A percentile compares a stretch with the other conserved stretches of the same genome.
Conservation (phyloP, 768 basidiomycete species). For the Brasilioporus rufonigricans region DNA sequence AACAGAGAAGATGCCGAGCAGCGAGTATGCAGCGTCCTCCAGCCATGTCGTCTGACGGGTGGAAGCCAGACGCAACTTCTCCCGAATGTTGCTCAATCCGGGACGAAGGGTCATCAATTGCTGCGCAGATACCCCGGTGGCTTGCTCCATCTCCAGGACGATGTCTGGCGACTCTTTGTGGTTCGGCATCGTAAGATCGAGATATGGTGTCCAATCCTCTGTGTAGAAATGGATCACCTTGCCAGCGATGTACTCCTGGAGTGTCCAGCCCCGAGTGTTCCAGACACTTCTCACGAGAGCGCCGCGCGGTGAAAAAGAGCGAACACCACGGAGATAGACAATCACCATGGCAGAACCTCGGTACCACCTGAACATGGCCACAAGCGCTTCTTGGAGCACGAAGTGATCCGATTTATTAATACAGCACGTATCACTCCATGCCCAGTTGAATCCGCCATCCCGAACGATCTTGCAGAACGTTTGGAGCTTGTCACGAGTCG, state of each 20-base stretch:
- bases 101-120: not conserved
- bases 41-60: not conserved
- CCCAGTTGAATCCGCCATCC: not conserved
- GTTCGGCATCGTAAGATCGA: not conserved
- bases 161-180: not conserved
- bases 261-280: not conserved
- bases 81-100: not conserved
- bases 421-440: not conserved
- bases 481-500: not conserved
- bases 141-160: not conserved
- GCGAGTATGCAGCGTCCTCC: not conserved
- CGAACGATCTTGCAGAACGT: not conserved
- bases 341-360: not conserved
- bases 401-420: not conserved
- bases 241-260: not conserved
- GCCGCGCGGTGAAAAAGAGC: not conserved
- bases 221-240: not conserved
- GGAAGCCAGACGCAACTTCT: not conserved
- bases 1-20: not conserved
- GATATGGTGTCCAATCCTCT: not conserved
- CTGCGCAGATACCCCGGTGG: not conserved
- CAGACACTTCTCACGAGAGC: not conserved
- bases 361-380: not conserved
- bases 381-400: not conserved
- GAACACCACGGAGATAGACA: not conserved